Evolutionary conservation across 1,284 basidiomycete genomes (phyloP), one percentile per base, ranked within the genome.

Genomic region (Fomitiporia mediterranea): DNA sequence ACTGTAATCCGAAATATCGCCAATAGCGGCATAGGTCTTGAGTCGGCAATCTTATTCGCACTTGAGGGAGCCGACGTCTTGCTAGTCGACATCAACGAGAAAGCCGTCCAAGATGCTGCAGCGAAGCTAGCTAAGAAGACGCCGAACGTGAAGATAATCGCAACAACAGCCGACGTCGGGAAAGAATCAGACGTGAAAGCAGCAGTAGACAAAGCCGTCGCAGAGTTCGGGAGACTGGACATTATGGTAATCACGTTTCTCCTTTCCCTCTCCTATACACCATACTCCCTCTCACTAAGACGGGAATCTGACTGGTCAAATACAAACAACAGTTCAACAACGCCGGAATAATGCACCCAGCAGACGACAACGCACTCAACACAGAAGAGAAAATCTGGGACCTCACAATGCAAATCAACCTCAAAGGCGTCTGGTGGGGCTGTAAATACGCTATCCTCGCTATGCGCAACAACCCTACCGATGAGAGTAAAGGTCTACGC

Each of bases 361-460:
- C 77, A 21, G 95, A 98, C 67, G 94, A 96, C 68, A 88, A 94
- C 68, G 95, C 95, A 4, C 77, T 98, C 66, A 94, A 93, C 70
- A 98, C 95, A 13, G 93, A 96, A 65, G 95, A 98, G 72, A 84
- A 80, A 62, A 93, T 98, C 70, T 98, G 95, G 94, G 92, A 96
- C 70, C 76, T 94, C 56, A 94, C 91, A 4, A 92, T 95, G 86
- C 79, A 83, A 60, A 89, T 98, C 75, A 98, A 98, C 71, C 83
- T 96, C 69, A 98, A 98, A 73, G 95, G 95, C 55, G 96, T 98
- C 58, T 98, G 95, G 95, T 98, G 89, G 85, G 95, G 96, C 44
- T 95, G 90, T 80, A 97, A 98, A 73, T 88, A 98, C 68, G 95
- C 94, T 5, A 94, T 98, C 67, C 77, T 88, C 54, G 96, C 95